Conservation (phyloP, 2,329 filamentous ascomycete species). For the Dactylellina cionopaga region DNA sequence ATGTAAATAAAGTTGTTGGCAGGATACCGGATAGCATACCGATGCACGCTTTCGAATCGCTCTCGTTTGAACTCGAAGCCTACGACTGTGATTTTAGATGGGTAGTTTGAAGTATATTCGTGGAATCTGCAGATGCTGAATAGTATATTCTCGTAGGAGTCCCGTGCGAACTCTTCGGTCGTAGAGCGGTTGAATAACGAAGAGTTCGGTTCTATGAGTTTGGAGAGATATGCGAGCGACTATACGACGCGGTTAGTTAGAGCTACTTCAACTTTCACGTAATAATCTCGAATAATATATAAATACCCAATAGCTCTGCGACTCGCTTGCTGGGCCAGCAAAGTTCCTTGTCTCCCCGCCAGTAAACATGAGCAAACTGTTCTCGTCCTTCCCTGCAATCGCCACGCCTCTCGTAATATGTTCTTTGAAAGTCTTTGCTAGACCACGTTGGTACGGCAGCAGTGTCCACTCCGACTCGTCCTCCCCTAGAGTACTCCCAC, state of each 20-base stretch:
- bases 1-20: conserved; percentile 64
- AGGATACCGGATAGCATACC: conserved; percentile 70
- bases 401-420: conserved; percentile 76
- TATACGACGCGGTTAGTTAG: conserved; percentile 2
- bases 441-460: conserved; percentile 69
- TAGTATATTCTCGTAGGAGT: conserved; percentile 86
- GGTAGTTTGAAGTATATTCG: conserved; percentile 65
- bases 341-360: conserved; percentile 73
- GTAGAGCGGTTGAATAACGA: conserved; percentile 52
- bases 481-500: conserved; percentile 53
- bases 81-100: conserved; percentile 70
- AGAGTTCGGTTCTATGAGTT: conserved; percentile 34
- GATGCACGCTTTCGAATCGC: conserved; percentile 73
- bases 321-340: conserved; percentile 68
- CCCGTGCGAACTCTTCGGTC: conserved; percentile 77
- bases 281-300: not conserved
- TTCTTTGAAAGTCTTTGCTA: conserved; percentile 80
- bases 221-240: conserved; percentile 40
- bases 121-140: conserved; percentile 74
- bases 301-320: conserved; percentile 69
- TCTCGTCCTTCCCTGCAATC: conserved; percentile 64
- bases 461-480: conserved; percentile 55
- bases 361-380: conserved; percentile 74
- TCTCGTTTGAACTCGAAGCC: conserved; percentile 75
- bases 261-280: not conserved